Evolutionary conservation across 495 filamentous ascomycete genomes (phyloP).

Genomic region (Thozetella sp.): DNA sequence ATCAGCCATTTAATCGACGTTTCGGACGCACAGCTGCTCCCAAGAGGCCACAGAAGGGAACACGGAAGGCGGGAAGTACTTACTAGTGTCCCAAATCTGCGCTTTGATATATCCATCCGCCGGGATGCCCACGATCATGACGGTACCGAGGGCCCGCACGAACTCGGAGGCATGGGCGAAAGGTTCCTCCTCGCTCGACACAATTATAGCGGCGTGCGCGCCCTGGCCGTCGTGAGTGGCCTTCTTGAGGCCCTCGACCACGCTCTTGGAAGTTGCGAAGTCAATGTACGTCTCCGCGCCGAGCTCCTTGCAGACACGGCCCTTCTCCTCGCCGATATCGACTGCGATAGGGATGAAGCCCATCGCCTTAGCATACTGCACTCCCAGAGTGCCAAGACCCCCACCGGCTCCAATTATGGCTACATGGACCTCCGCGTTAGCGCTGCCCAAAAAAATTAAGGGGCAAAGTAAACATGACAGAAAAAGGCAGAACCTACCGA

Average conservation of each 20-base stretch:
- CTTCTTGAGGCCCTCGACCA: constrained; percentile 79
- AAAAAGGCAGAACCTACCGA: constrained; percentile 23
- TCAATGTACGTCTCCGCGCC: constrained; percentile 75
- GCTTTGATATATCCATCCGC: constrained; percentile 75
- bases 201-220: constrained; percentile 81
- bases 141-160: constrained; percentile 74
- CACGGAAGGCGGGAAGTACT: too few species aligned
- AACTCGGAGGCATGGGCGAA: constrained; percentile 88
- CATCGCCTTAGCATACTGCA: constrained; percentile 87
- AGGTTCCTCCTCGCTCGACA: constrained; percentile 83
- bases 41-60: too few species aligned
- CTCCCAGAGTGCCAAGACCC: constrained; percentile 74
- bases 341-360: constrained; percentile 78
- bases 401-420: constrained; percentile 85
- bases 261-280: constrained; percentile 68
- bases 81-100: constrained; percentile 81
- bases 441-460: neutral
- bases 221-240: constrained; percentile 74
- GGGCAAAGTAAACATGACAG: neutral
- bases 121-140: constrained; percentile 83
- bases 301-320: constrained; percentile 64
- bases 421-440: neutral
- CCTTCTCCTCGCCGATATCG: constrained; percentile 78
- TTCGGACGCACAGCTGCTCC: too few species aligned
- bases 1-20: too few species aligned